Conservation (phyloP, 345 rosid species). For the Abelmoschus esculentus region DNA sequence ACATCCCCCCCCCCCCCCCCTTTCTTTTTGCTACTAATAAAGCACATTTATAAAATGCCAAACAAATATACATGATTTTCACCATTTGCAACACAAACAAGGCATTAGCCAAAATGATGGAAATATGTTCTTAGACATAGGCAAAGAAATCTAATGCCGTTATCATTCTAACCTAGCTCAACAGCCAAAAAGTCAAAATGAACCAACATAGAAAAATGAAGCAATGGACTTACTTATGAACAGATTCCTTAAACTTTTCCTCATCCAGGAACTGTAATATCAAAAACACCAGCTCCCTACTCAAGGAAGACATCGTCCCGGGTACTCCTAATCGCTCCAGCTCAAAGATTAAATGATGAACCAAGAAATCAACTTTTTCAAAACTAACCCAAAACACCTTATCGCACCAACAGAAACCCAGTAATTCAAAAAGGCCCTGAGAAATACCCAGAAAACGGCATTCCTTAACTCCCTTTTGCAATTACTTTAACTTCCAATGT, state of each 20-base stretch:
- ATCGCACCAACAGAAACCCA: conserved; percentile 4
- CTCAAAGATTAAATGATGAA: conserved; percentile 23
- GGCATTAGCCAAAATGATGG: neutral
- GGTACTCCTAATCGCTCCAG: conserved; percentile 32
- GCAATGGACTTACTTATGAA: conserved; percentile 44
- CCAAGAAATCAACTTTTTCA: conserved; percentile 9
- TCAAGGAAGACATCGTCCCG: conserved; percentile 53
- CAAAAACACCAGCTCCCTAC: conserved; percentile 61
- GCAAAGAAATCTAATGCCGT: neutral
- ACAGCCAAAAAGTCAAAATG: neutral
- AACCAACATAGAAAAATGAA: neutral
- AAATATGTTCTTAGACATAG: neutral
- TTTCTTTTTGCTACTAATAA: neutral
- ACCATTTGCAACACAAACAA: neutral
- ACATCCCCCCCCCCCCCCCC: neutral
- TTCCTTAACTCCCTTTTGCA: conserved; percentile 7
- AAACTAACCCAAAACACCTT: neutral
- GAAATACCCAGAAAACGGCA: neutral
- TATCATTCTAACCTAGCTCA: neutral
- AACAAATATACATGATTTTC: neutral
- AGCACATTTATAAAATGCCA: neutral
- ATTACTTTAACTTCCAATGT: neutral
- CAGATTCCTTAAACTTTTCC: conserved; percentile 48
- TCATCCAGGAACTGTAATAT: conserved; percentile 62
- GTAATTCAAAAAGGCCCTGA: neutral